A percentile compares a stretch with the other conserved stretches of the same genome.
Evolutionary conservation across 176 grass and related monocot species (phyloP).

Genomic region (Carex littledalei): DNA sequence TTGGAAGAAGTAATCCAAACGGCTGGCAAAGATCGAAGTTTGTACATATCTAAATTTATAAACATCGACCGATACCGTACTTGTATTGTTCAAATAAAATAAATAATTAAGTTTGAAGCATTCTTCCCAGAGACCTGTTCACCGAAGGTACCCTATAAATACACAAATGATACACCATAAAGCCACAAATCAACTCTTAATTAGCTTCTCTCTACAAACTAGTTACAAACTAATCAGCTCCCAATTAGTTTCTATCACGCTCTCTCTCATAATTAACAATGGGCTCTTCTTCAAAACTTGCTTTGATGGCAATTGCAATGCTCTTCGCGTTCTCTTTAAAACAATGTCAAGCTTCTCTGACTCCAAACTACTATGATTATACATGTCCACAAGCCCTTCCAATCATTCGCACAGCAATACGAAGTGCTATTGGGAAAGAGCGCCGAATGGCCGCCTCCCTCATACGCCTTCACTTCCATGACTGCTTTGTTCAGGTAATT

Average conservation of each 20-base stretch:
- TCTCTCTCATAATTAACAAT: neutral
- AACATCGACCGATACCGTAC: too few species aligned
- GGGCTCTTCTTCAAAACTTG: neutral
- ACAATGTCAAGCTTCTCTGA: neutral
- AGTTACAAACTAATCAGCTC: neutral
- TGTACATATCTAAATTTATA: too few species aligned
- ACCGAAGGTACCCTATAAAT: too few species aligned
- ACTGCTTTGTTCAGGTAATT: constrained; percentile 11
- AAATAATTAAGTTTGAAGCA: too few species aligned
- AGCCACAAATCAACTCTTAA: neutral
- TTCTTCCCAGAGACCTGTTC: too few species aligned
- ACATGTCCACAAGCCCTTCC: constrained; percentile 4
- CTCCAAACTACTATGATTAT: neutral
- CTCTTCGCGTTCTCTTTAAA: neutral
- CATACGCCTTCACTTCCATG: constrained; percentile 7
- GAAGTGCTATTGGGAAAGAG: neutral
- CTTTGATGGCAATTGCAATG: neutral
- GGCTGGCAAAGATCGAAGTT: too few species aligned
- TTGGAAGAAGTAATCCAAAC: too few species aligned
- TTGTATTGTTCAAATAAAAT: too few species aligned
- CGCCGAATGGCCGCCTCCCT: neutral
- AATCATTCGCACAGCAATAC: neutral
- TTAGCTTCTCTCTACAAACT: neutral
- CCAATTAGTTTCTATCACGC: neutral
- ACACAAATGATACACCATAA: too few species aligned